Percentiles rank a stretch among this genome's conserved stretches.
phyloP scores from a whole-genome alignment of 768 basidiomycete genomes.

The Suillus spraguei region DNA sequence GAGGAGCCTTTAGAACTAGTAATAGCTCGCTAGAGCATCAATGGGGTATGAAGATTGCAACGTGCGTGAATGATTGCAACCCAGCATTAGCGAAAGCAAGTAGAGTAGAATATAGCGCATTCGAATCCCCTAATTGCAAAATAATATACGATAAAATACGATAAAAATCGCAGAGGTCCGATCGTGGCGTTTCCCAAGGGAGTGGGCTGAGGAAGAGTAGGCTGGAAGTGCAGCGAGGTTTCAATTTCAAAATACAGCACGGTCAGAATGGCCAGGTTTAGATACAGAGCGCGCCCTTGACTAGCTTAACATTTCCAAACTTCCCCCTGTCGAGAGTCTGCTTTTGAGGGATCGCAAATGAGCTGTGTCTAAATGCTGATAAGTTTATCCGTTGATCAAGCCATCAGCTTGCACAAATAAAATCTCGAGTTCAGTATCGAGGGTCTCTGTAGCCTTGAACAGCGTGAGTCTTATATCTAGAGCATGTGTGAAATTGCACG shows the following conservation, averaged over 20 bases:
- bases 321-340: too few relatives aligned
- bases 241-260: not conserved
- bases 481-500: constrained; percentile 22
- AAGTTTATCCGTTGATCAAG: constrained; percentile 51
- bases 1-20: too few relatives aligned
- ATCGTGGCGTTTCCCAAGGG: not conserved
- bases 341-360: too few relatives aligned
- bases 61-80: too few relatives aligned
- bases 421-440: constrained; percentile 58
- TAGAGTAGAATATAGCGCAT: not conserved
- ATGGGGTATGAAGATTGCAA: not conserved
- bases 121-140: not conserved
- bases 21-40: not conserved
- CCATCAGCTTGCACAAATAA: constrained; percentile 59
- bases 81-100: not conserved
- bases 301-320: too few relatives aligned
- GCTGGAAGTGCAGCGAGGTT: not conserved
- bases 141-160: too few relatives aligned
- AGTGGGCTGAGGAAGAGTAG: constrained; percentile 1
- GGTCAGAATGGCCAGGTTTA: too few relatives aligned
- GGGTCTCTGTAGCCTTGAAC: constrained; percentile 51
- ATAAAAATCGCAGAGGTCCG: not conserved
- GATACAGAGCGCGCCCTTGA: too few relatives aligned
- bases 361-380: constrained; percentile 27
- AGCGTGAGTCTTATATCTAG: not conserved